phyloP scores from a whole-genome alignment of 148 eudicot genomes.

The Rhododendron williamsianum region DNA sequence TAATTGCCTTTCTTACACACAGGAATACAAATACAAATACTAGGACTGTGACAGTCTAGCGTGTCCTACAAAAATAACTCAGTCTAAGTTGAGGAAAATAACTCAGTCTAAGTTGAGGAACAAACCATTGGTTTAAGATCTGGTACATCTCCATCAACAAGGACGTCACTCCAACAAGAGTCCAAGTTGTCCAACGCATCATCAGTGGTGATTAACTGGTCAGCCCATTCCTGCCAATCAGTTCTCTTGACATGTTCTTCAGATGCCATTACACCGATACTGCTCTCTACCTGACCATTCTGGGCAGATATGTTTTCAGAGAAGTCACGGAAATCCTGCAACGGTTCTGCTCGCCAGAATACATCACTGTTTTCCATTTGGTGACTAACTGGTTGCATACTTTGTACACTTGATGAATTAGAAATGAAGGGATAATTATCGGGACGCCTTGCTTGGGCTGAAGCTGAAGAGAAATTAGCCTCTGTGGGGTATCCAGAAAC shows the following conservation, averaged over 20 bases:
- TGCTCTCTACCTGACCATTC: slow-evolving; percentile 42
- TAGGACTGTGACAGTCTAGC: neutral
- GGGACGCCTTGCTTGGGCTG: slow-evolving; percentile 28
- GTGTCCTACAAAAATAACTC: neutral
- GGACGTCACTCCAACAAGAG: slow-evolving; percentile 59
- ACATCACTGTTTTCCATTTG: slow-evolving; percentile 39
- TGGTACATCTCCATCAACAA: slow-evolving; percentile 39
- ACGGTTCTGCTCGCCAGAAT: slow-evolving; percentile 51
- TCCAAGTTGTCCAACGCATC: slow-evolving; percentile 50
- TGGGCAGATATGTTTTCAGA: slow-evolving; percentile 28
- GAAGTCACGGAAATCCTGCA: slow-evolving; percentile 53
- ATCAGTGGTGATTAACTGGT: slow-evolving; percentile 41
- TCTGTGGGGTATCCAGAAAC: slow-evolving; percentile 35
- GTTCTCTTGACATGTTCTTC: slow-evolving; percentile 37
- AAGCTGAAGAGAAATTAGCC: slow-evolving; percentile 31
- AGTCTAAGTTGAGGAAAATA: slow-evolving; percentile 8
- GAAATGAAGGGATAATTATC: slow-evolving; percentile 33
- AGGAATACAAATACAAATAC: neutral
- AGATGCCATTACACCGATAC: slow-evolving; percentile 23
- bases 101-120: slow-evolving; percentile 11
- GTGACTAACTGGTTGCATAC: slow-evolving; percentile 25
- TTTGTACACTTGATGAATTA: slow-evolving; percentile 27
- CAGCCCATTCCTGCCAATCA: slow-evolving; percentile 69
- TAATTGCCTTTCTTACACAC: neutral
- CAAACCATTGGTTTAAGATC: slow-evolving; percentile 60